Evolutionary conservation across 805 yeast species (phyloP), one percentile per base, ranked within the genome.

Genomic region (Kregervanrija delftensis): DNA sequence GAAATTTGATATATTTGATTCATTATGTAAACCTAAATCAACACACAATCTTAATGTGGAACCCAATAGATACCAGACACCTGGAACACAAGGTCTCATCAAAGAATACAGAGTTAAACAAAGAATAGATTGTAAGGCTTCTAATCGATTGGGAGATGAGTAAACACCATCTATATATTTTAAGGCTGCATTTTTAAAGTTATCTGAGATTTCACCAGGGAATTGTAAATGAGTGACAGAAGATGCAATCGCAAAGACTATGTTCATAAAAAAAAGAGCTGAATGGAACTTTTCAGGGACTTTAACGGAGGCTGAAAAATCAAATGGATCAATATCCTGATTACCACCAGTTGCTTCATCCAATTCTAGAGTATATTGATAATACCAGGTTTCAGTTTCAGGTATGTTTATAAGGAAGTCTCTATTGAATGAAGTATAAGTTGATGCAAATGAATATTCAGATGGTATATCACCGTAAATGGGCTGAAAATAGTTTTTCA

Each of bases 11-110:
- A 43, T 39, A 13, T 53, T 42, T n/a, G 56, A 47, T 55, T 88
- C 96, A 33, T 79, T 77, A 61, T 89, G 96, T 8, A 89, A 67
- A 1, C 95, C 96, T 48, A 89, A 62, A 61, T 89, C 96, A 30
- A 88, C 86, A 53, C 91, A 81, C 41, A 86, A 63, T 48, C 96
- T 71, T 41, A 87, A 63, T 0, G 91, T 89, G 1, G 86, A 77
- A 0, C 96, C 96, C 50, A 86, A 66, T 4, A 85, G 78, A 59
- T 86, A 86, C 97, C 97, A 89, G n/a, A 86, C 87, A 3, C 96
- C 93, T 0, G 96, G 96, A 11, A 77, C 77, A 1, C 91, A 81
- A 0, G 96, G 96, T 46, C 96, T 72, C 96, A 89, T 87, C 32
- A 83, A 71, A 1, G 95, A 79, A 58, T 84, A 89, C 4, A 82